Conservation (phyloP, 257 asterid species). For the Solanum tarapatanum region DNA sequence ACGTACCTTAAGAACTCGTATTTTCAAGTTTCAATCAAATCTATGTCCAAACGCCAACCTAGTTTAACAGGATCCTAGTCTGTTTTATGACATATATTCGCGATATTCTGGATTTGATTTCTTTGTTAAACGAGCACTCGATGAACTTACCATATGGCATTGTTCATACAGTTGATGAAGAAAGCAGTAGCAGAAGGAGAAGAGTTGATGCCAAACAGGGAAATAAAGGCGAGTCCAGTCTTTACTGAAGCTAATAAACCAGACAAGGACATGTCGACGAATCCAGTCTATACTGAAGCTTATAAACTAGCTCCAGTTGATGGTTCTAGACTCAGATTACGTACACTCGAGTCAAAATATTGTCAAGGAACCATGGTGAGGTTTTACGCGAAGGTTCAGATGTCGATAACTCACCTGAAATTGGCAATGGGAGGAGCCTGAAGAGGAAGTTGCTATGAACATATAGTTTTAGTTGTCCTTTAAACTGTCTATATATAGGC, state of each 20-base stretch:
- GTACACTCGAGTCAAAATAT: neutral
- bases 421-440: neutral
- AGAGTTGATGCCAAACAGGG: slow-evolving; percentile 39
- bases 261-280: neutral
- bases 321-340: neutral
- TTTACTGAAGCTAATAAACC: neutral
- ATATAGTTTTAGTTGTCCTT: neutral
- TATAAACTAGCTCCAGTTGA: neutral
- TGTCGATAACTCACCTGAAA: neutral
- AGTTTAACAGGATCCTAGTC: neutral
- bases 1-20: neutral
- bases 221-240: neutral
- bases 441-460: slow-evolving; percentile 1
- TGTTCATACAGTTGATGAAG: slow-evolving; percentile 25
- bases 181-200: slow-evolving; percentile 20
- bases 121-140: neutral
- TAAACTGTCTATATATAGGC: neutral
- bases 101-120: neutral
- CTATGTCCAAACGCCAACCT: neutral
- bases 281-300: neutral
- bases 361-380: slow-evolving; percentile 9
- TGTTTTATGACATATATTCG: neutral
- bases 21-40: neutral
- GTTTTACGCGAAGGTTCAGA: neutral
- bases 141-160: neutral